A percentile compares a stretch with the other conserved stretches of the same genome.
Evolutionary conservation across 176 grass and related monocot species (phyloP).

Genomic region (Zoysia pacifica): DNA sequence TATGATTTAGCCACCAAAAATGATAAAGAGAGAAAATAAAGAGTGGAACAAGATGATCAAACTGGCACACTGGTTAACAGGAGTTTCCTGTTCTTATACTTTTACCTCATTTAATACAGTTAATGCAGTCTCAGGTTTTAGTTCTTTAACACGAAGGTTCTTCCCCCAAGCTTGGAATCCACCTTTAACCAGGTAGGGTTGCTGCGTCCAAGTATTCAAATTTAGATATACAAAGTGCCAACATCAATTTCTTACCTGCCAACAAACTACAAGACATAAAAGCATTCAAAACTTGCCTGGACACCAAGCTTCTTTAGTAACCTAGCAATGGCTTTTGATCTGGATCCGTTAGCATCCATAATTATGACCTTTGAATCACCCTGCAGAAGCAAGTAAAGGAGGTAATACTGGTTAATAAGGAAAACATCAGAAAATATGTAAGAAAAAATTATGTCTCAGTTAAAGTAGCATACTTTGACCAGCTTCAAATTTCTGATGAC

Average conservation of each 20-base stretch:
- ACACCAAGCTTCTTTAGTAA: constrained; percentile 88
- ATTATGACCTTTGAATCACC: constrained; percentile 79
- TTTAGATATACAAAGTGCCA: constrained; percentile 21
- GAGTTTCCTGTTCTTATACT: constrained; percentile 18
- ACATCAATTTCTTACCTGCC: background rate
- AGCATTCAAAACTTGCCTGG: constrained; percentile 59
- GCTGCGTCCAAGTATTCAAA: constrained; percentile 53
- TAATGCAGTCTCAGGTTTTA: constrained; percentile 87
- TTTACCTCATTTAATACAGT: constrained; percentile 92
- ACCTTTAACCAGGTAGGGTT: constrained; percentile 89
- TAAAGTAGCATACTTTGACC: constrained; percentile 60
- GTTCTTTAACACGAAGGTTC: constrained; percentile 82
- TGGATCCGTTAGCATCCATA: constrained; percentile 85
- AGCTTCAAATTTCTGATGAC: constrained; percentile 94
- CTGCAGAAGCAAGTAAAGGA: constrained; percentile 47
- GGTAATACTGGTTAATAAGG: constrained; percentile 1
- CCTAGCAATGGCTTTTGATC: constrained; percentile 88
- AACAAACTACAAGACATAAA: constrained; percentile 14
- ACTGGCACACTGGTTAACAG: background rate
- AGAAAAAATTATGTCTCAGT: constrained; percentile 27
- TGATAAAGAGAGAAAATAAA: background rate
- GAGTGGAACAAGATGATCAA: background rate
- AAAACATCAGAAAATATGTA: constrained; percentile 19
- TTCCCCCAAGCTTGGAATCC: constrained; percentile 91
- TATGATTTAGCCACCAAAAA: constrained; percentile 16